A percentile compares a stretch with the other conserved stretches of the same genome.
Conservation (phyloP, 176 grass and related monocot species). For the Eleusine indica region DNA sequence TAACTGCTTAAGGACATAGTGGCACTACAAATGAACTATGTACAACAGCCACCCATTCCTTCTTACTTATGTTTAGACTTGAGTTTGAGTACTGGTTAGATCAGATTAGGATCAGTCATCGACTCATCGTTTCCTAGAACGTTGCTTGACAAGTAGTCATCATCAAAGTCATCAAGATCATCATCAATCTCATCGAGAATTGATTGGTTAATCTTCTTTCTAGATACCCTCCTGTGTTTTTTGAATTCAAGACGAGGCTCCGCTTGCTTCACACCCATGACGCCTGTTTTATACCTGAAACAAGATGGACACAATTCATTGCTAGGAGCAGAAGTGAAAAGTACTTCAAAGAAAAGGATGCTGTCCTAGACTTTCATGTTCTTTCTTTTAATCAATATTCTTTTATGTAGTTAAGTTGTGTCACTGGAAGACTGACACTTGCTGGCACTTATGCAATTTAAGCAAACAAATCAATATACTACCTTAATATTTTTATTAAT, state of each 20-base stretch:
- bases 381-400: neutral
- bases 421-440: neutral
- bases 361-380: neutral
- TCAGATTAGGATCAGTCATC: constrained; percentile 17
- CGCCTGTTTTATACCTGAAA: constrained; percentile 82
- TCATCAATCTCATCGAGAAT: constrained; percentile 69
- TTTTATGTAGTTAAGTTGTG: neutral
- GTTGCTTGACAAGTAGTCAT: constrained; percentile 53
- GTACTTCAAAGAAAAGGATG: neutral
- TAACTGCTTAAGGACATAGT: constrained; percentile 3
- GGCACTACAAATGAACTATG: constrained; percentile 22
- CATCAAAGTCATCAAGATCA: constrained; percentile 60
- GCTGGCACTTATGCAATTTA: neutral
- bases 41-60: constrained; percentile 31
- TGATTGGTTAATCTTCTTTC: constrained; percentile 83
- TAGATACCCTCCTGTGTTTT: constrained; percentile 84
- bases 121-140: constrained; percentile 41
- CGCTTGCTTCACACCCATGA: constrained; percentile 81
- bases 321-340: neutral
- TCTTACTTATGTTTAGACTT: neutral
- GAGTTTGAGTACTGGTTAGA: constrained; percentile 15
- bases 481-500: too few relatives aligned
- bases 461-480: neutral
- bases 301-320: constrained; percentile 1
- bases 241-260: constrained; percentile 80